phyloP scores from a whole-genome alignment of 257 asterid species.

The Solanum habrochaites region DNA sequence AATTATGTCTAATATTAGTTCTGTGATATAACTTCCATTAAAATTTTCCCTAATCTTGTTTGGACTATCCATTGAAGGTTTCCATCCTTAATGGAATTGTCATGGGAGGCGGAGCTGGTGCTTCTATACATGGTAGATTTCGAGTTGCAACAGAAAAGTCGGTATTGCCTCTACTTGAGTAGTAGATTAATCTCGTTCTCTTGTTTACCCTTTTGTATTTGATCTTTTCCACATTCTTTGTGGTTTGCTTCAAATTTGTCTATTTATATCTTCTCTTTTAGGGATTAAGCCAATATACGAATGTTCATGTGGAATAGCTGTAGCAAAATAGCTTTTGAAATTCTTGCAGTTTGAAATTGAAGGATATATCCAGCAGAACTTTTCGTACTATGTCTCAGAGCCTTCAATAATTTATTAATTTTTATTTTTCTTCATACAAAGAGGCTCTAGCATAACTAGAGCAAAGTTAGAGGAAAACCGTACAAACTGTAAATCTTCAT shows the following conservation, averaged over 20 bases:
- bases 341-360: background rate
- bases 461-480: background rate
- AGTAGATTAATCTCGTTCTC: background rate
- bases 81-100: constrained; percentile 89
- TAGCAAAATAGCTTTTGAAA: background rate
- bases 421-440: background rate
- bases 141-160: constrained; percentile 86
- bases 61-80: constrained; percentile 31
- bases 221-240: background rate
- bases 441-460: background rate
- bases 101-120: constrained; percentile 98
- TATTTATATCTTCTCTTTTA: background rate
- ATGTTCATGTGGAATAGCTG: background rate
- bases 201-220: no score
- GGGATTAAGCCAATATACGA: background rate
- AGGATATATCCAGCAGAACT: background rate
- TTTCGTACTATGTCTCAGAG: background rate
- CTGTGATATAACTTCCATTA: background rate
- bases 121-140: constrained; percentile 78
- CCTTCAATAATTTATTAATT: background rate
- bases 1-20: background rate
- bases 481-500: background rate
- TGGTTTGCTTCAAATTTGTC: background rate
- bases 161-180: constrained; percentile 21
- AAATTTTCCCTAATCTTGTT: background rate